Conservation (phyloP, 371 early-diverging fungal species). For the Blakeslea trispora region DNA sequence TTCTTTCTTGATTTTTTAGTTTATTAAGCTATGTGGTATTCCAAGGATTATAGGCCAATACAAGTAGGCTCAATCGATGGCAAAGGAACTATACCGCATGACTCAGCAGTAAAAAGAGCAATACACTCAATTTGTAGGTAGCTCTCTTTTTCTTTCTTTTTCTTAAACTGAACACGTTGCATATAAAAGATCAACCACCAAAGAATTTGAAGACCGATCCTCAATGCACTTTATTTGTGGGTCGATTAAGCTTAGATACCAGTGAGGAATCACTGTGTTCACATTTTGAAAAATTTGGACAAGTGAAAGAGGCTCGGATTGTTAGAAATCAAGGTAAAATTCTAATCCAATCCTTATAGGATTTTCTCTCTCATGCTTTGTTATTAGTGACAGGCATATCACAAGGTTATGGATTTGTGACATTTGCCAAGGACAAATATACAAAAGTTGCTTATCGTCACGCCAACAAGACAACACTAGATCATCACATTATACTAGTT, state of each 20-base stretch:
- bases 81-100: slow-evolving; percentile 50
- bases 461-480: slow-evolving; percentile 38
- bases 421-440: slow-evolving; percentile 33
- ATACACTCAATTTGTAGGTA: slow-evolving; percentile 10
- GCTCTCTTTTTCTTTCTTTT: slow-evolving; percentile 1
- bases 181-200: slow-evolving; percentile 37
- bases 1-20: not conserved
- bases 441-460: slow-evolving; percentile 49
- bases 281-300: slow-evolving; percentile 46
- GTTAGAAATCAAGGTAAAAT: slow-evolving; percentile 48
- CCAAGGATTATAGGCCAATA: slow-evolving; percentile 54
- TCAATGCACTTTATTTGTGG: slow-evolving; percentile 54
- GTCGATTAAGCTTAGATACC: slow-evolving; percentile 47
- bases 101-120: slow-evolving; percentile 55
- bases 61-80: slow-evolving; percentile 64
- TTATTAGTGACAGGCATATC: slow-evolving; percentile 57
- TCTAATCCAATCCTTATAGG: not conserved
- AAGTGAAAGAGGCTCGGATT: slow-evolving; percentile 24
- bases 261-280: slow-evolving; percentile 27
- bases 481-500: slow-evolving; percentile 51
- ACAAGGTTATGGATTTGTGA: slow-evolving; percentile 60
- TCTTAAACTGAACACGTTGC: not conserved
- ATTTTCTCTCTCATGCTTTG: too few relatives aligned
- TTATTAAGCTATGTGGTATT: slow-evolving; percentile 50
- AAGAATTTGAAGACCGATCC: slow-evolving; percentile 37